Conservation (phyloP, 2,329 filamentous ascomycete species). For the Neofusicoccum laricinum region DNA sequence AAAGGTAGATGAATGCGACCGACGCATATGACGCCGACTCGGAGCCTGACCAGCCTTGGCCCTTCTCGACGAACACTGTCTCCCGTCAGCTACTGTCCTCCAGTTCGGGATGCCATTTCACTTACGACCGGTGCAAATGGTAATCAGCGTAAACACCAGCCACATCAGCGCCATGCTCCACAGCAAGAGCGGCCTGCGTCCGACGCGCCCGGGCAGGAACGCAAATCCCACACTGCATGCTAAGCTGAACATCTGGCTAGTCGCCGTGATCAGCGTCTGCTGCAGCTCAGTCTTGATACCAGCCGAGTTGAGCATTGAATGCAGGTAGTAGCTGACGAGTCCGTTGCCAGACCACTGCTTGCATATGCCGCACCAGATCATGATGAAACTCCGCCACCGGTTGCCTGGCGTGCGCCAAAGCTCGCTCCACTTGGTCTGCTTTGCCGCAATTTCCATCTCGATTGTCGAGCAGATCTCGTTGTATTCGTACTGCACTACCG, state of each 20-base stretch:
- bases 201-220: slow-evolving; percentile 34
- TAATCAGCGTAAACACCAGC: slow-evolving; percentile 33
- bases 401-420: slow-evolving; percentile 40
- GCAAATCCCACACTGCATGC: slow-evolving; percentile 50
- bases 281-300: slow-evolving; percentile 33
- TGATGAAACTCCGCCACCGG: slow-evolving; percentile 52
- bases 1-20: slow-evolving; percentile 26
- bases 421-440: slow-evolving; percentile 10
- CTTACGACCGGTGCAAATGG: background rate
- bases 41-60: background rate
- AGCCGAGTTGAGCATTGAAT: slow-evolving; percentile 30
- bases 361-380: slow-evolving; percentile 54
- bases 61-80: slow-evolving; percentile 11
- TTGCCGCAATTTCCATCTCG: slow-evolving; percentile 48
- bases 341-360: slow-evolving; percentile 58
- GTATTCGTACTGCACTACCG: slow-evolving; percentile 64
- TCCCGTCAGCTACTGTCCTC: background rate
- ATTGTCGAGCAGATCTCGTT: slow-evolving; percentile 66
- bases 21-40: slow-evolving; percentile 23
- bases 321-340: slow-evolving; percentile 44
- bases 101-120: background rate
- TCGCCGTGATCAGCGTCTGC: slow-evolving; percentile 42
- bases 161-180: slow-evolving; percentile 39
- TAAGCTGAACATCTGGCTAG: slow-evolving; percentile 61
- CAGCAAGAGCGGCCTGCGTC: slow-evolving; percentile 35